Base-by-base conservation (phyloP, 331 rosid genomes). In the Telfairia occidentalis region DNA sequence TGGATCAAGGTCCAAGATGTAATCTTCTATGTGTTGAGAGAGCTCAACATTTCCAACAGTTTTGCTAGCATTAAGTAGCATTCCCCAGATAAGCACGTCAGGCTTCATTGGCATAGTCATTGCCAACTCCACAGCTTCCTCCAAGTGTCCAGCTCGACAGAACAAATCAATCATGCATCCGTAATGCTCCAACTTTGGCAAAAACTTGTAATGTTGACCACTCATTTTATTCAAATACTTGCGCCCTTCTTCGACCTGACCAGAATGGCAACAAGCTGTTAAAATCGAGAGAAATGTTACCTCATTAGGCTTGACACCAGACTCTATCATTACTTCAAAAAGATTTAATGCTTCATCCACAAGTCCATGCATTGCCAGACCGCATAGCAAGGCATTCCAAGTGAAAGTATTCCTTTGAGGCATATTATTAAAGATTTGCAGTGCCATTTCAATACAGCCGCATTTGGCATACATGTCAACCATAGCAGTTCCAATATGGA, bases 151-250 rank as follows among this genome's bases (percentile, higher is more conserved):
- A 42, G 90, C 96, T 80, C 86, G 80, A 75, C 98, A 89, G 12
- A 90, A 84, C 79, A 93, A 78, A 78, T 88, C 97, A 78, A 86
- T 93, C 94, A 93, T 84, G 76, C 97, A 89, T 42, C 96, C 96
- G 67, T 89, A 89, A 82, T 90, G 94, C 76, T 92, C 97, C 79
- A 92, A 84, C 78, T 77, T 55, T 9, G 90, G 88, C 49, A 85
- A 80, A 63, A 92, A 76, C 69, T 80, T 86, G 75, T 84, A 78
- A 7, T 24, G 73, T 70, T 74, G 77, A 72, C 81, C 80, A 54
- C 28, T 82, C 96, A 93, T 88, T 76, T 45, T 78, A 71, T 79
- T 55, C 81, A 88, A 91, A 78, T 67, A 82, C 80, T 58, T 80
- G 7, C 79, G 87, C 11, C 92, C 96, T 87, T 87, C 91, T 2